Evolutionary conservation across 202 grass and related monocot species (phyloP), one percentile per base, ranked within the genome.

Genomic region (Zoysia matrella): DNA sequence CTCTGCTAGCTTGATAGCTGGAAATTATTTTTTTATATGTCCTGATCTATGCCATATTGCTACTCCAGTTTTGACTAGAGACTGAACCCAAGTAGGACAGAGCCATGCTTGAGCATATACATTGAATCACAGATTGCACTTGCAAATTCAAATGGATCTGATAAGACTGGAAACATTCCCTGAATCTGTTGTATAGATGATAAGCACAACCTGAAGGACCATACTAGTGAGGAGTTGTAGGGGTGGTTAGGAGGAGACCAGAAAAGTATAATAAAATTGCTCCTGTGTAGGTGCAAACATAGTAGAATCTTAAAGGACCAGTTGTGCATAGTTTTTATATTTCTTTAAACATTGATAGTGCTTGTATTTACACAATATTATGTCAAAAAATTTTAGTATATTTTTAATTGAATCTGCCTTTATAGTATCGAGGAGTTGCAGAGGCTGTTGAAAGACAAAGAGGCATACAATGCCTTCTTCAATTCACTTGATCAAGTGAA

Each of bases 341-440:
- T 30, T 30, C 22, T 30, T 30, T 30, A 30, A 30, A 30, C 22
- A 30, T 30, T 30, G 22, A 30, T 30, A 30, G 22, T 30, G 22
- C 22, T 30, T 30, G 22, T 30, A 30, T 30, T 30, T 30, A 30
- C 22, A 30, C 22, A 30, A 30, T 30, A 30, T 30, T 30, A 30
- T 30, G 22, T 30, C 22, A 30, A 30, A 30, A 69, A 6, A 13
- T 40, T 44, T 2, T 67, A 2, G 9, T 54, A 42, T 63, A 7
- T 61, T 64, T 60, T 60, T 15, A 48, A 80, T 52, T 43, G 10
- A 50, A n/a, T 84, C 47, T 45, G 72, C 69, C 72, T 58, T 74
- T 5, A 88, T 90, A 97, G 95, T 50, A 83, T 88, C 68, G 95
- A 98, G 75, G 95, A 98, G 78, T 75, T 98, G 83, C 86, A 91